A percentile compares a stretch with the other conserved stretches of the same genome.
These are phyloP conservation scores for Boletellus ananas DNA, from an alignment of 768 basidiomycete genomes.

Conservation along the genomic window DNA sequence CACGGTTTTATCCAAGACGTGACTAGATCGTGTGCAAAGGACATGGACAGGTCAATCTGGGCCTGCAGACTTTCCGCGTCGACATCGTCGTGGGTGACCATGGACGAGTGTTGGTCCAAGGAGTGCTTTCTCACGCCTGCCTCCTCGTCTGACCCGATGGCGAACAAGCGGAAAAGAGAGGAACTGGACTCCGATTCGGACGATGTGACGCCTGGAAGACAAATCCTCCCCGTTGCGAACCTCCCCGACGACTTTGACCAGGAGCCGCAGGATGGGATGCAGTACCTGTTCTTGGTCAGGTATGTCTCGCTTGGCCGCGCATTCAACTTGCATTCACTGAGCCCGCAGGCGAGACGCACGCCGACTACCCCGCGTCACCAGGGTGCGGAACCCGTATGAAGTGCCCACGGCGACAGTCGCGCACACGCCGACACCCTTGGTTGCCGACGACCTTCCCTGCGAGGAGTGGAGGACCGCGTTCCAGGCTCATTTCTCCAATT, in stretches of 20 bases:
- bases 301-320: constrained; percentile 23
- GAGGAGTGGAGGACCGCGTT: constrained; percentile 63
- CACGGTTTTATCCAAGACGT: constrained; percentile 73
- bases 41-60: constrained; percentile 79
- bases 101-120: background rate
- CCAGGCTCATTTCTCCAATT: constrained; percentile 57
- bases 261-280: constrained; percentile 66
- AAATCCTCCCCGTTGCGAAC: constrained; percentile 78
- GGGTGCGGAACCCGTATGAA: constrained; percentile 69
- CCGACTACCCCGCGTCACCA: constrained; percentile 57
- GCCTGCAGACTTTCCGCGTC: constrained; percentile 71
- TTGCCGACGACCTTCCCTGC: constrained; percentile 49
- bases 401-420: constrained; percentile 26
- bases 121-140: constrained; percentile 18
- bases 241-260: constrained; percentile 66
- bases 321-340: constrained; percentile 8
- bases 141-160: constrained; percentile 12
- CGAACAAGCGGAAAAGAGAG: constrained; percentile 54
- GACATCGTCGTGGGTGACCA: constrained; percentile 48
- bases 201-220: constrained; percentile 57
- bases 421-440: constrained; percentile 14
- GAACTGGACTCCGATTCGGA: constrained; percentile 55
- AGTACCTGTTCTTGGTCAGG: constrained; percentile 83
- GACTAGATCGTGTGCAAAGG: constrained; percentile 67
- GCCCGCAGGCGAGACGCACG: constrained; percentile 64